Conservation (phyloP, 495 filamentous ascomycete genomes). For the Neurospora hispaniola region DNA sequence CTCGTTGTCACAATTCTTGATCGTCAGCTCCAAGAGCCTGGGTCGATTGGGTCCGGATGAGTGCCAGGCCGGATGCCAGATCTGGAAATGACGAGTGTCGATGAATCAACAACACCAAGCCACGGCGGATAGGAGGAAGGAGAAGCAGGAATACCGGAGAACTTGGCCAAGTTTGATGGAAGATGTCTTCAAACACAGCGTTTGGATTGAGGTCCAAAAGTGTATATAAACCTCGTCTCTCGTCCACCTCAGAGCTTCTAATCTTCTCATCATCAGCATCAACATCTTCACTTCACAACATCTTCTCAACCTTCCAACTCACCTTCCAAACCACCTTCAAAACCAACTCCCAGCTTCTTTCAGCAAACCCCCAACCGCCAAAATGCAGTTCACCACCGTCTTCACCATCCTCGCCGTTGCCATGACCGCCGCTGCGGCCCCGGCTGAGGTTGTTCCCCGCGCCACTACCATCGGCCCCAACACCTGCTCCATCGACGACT, state of each 20-base stretch:
- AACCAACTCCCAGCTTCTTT: not conserved
- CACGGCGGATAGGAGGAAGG: not conserved
- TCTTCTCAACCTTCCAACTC: not conserved
- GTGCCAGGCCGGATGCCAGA: not conserved
- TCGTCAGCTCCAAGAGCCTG: not conserved
- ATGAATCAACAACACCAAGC: not conserved
- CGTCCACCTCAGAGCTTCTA: not conserved
- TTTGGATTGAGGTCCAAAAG: not conserved
- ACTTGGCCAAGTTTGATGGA: not conserved
- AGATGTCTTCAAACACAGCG: not conserved
- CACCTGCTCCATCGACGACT: not conserved
- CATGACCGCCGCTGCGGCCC: conserved; percentile 13
- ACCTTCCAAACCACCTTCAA: not conserved
- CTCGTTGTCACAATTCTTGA: not conserved
- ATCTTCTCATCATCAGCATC: conserved; percentile 9
- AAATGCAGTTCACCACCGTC: conserved; percentile 17
- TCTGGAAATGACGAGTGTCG: not conserved
- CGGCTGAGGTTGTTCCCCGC: conserved; percentile 3
- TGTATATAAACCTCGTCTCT: conserved; percentile 7
- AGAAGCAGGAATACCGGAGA: not conserved
- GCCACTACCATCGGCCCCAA: not conserved
- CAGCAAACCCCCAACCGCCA: conserved; percentile 2
- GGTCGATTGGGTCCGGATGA: not conserved
- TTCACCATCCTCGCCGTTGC: conserved; percentile 13
- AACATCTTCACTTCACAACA: conserved; percentile 1